phyloP scores from a whole-genome alignment of 352 stramenopile species.

The Chloridella minuta region DNA sequence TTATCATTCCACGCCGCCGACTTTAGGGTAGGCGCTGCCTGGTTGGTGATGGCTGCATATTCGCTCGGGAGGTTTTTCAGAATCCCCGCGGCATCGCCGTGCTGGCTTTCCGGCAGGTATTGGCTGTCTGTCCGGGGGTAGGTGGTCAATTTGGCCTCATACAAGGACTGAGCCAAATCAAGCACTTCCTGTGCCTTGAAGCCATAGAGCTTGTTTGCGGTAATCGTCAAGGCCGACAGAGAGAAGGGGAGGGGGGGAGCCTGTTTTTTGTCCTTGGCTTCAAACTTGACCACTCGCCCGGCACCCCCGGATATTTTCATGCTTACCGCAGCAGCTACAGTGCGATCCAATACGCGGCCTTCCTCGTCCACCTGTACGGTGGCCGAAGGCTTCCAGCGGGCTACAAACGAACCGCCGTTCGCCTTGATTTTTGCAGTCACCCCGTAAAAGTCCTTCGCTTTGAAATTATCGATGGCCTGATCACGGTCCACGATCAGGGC shows the following conservation, averaged over 20 bases:
- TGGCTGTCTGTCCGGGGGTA: not conserved
- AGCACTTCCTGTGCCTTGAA: not conserved
- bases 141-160: not conserved
- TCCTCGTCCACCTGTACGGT: not conserved
- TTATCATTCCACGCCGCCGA: not conserved
- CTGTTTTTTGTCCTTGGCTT: not conserved
- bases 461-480: not conserved
- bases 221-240: not conserved
- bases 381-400: not conserved
- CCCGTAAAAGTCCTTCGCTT: not conserved
- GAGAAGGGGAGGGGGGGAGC: not conserved
- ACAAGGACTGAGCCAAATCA: not conserved
- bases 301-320: not conserved
- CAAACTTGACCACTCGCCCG: not conserved
- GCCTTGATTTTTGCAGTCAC: not conserved
- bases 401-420: not conserved
- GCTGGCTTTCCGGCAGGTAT: not conserved
- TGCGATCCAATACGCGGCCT: not conserved
- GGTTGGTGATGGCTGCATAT: not conserved
- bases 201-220: not conserved
- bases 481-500: not conserved
- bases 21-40: not conserved
- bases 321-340: not conserved
- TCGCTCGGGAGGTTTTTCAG: not conserved
- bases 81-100: not conserved